A percentile compares a stretch with the other conserved stretches of the same genome.
phyloP scores from a whole-genome alignment of 345 rosid species.

The Nasturtium officinale region DNA sequence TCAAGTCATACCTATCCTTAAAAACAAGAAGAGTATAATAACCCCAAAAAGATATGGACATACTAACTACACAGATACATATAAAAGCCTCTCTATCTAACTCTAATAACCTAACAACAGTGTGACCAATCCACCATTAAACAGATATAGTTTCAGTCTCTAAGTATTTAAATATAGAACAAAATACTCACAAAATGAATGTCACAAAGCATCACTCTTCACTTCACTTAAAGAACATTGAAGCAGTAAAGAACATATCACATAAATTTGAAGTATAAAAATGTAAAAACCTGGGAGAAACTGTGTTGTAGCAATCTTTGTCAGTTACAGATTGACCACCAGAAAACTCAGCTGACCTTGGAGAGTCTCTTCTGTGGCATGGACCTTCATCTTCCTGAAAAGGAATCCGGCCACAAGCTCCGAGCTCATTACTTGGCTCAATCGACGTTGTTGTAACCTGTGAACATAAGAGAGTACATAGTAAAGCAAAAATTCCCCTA shows the following conservation, averaged over 20 bases:
- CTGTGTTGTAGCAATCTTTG: slow-evolving; percentile 45
- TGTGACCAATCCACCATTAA: background rate
- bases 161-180: background rate
- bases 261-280: background rate
- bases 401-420: slow-evolving; percentile 41
- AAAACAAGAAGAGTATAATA: background rate
- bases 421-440: slow-evolving; percentile 56
- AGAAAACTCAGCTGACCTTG: slow-evolving; percentile 50
- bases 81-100: slow-evolving; percentile 5
- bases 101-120: background rate
- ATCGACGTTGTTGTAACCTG: slow-evolving; percentile 56
- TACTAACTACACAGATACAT: slow-evolving; percentile 16
- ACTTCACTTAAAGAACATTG: background rate
- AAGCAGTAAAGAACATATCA: background rate
- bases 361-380: slow-evolving; percentile 50
- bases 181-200: background rate
- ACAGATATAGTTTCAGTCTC: background rate
- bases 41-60: slow-evolving; percentile 18
- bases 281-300: slow-evolving; percentile 59
- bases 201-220: background rate
- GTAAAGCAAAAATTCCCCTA: too few relatives aligned
- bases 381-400: slow-evolving; percentile 51
- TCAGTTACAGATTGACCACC: slow-evolving; percentile 46
- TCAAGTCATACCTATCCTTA: background rate
- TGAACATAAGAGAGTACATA: background rate